Base-by-base conservation (phyloP, 345 rosid genomes). In the Brassica rapa region DNA sequence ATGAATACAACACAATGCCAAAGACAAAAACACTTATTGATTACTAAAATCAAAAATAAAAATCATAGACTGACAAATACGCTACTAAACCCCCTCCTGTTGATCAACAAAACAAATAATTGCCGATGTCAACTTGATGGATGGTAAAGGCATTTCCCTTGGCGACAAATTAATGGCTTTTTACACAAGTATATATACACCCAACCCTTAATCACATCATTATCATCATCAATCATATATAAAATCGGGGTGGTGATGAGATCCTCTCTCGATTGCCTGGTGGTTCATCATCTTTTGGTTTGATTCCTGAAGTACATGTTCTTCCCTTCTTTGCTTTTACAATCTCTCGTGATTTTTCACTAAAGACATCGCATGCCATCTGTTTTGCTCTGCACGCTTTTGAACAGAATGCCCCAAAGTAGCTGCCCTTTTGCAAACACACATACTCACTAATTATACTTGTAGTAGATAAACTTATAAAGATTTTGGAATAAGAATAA, bases 401-500 rank as follows among this genome's bases (percentile, higher is more conserved):
- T 4, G 75, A 5, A 62, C 80, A 77, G 23, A 77, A 77, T 33
- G 80, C 75, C 27, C 80, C 80, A 16, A 77, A 62, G n/a, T 62
- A 25, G 2, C 75, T 77, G 70, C 29, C 3, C 27, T 43, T 41
- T 43, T 43, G 6, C 53, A 46, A 46, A 12, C 55, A 46, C 55
- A 43, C 53, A 4, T 19, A 32, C 4, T 49, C 12, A 33, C 12
- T 51, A 12, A 56, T 11, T 4, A 49, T 46, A 46, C 15, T 43
- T 10, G 15, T 43, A 11, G 4, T 10, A 14, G 53, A 12, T 11
- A 43, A 43, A 11, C n/a, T 11, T 3, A 46, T 1, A 32, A 11
- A 4, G 1, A 14, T 4, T 55, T 55, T 56, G 29, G 24, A 59
- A 59, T 14, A 23, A 59, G 14, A 24, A 59, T 10, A 35, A 57